Conservation (phyloP, 2,329 filamentous ascomycete species). For the Diaporthe ampelina region DNA sequence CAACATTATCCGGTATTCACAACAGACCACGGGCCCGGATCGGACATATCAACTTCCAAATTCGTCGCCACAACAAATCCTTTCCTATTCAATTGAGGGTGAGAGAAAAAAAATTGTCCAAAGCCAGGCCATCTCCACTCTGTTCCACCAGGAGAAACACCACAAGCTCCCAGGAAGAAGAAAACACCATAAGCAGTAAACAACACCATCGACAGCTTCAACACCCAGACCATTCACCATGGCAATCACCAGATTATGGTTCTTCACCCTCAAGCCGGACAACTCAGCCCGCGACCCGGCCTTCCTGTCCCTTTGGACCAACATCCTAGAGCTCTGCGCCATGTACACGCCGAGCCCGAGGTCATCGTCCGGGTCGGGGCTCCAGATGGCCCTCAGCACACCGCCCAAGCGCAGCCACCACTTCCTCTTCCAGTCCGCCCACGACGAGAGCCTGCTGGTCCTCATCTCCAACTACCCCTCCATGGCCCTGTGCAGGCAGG, state of each 20-base stretch:
- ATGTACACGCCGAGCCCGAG: conserved; percentile 34
- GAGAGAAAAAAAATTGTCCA: not conserved
- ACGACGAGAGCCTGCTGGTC: conserved; percentile 28
- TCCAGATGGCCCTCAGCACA: conserved; percentile 32
- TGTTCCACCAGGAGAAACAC: not conserved
- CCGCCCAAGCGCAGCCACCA: conserved; percentile 34
- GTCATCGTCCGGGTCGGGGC: conserved; percentile 16
- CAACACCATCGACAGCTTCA: not conserved
- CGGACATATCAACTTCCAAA: conserved; percentile 25
- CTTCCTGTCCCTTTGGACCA: conserved; percentile 36
- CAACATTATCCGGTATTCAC: conserved; percentile 8
- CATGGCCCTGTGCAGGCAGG: conserved; percentile 40
- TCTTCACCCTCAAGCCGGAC: conserved; percentile 39
- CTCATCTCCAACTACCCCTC: conserved; percentile 41
- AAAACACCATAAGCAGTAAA: not conserved
- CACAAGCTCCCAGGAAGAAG: not conserved
- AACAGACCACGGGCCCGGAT: conserved; percentile 1
- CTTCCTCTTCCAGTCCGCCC: conserved; percentile 39
- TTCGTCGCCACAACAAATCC: conserved; percentile 20
- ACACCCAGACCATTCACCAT: conserved; percentile 6
- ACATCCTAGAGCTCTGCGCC: conserved; percentile 40
- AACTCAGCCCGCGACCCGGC: conserved; percentile 33
- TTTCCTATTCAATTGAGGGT: not conserved
- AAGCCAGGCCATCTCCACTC: not conserved
- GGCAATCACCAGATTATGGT: conserved; percentile 42